Base-by-base conservation (phyloP, 768 basidiomycete species). In the Russula earlei region DNA sequence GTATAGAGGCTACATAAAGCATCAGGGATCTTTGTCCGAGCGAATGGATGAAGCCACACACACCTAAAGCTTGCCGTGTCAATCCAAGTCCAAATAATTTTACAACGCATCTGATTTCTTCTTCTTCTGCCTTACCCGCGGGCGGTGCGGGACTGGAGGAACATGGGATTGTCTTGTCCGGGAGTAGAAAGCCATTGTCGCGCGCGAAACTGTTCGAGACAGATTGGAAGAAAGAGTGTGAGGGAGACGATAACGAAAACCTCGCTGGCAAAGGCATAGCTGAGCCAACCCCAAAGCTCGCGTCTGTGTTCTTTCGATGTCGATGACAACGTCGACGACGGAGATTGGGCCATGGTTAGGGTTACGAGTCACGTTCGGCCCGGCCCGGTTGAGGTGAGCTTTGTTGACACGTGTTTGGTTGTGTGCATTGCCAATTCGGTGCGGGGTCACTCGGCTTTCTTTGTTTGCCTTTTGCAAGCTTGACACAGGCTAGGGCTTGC, bases 51-150 rank as follows among this genome's bases (percentile, higher is more conserved):
- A 20, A 12, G 11, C 3, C 8, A 12, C 15, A 65, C 79, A 40
- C 49, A 89, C 91, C 91, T 93, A 68, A 92, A 95, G 65, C 91
- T 92, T 2, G 93, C 91, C 12, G 77, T 91, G 66, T 95, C 93
- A 48, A 94, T 79, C 91, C 91, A 95, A 1, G 74, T 57, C 80
- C 91, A 91, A 1, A 82, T 53, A 95, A 73, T 66, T 82, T 82
- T 24, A 93, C 91, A 5, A 85, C 87, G 68, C 92, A 95, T 25
- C 86, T 76, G 15, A 56, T 63, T 5, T 68, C 75, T 7, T 68
- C 68, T n/a, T 71, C 68, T 2, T 64, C 65, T 0, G 56, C 55
- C 3, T 61, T 56, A 1, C 63, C 44, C 0, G 44, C 40, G 1
- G 70, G 41, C n/a, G 46, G 46, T 19, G 46, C 24, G 10, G 52